Percentiles rank a stretch among this genome's conserved stretches.
phyloP scores from a whole-genome alignment of 1,139 yeast genomes.

The Pichia sp. region DNA sequence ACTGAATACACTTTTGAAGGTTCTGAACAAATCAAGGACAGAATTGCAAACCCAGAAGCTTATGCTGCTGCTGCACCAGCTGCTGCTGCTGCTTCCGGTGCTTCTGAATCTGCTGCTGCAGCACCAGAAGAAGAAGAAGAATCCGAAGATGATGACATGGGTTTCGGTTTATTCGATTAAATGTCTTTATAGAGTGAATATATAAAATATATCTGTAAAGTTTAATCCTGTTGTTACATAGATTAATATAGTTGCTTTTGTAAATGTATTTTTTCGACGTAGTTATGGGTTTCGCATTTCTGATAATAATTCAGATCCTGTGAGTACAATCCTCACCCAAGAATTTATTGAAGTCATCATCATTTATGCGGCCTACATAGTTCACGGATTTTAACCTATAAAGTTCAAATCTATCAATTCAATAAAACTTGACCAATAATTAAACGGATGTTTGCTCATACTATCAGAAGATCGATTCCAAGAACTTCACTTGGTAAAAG shows the following conservation, averaged over 20 bases:
- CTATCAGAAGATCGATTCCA: conserved; percentile 9
- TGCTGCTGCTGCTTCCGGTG: conserved; percentile 57
- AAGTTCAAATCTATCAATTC: no score
- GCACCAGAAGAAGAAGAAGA: conserved; percentile 75
- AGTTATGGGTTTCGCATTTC: no score
- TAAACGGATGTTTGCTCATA: conserved; percentile 15
- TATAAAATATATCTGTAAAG: no score
- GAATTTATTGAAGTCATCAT: no score
- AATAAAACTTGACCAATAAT: no score
- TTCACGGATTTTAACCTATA: no score
- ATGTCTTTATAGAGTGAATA: conserved; percentile 22
- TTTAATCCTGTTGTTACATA: no score
- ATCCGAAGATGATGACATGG: conserved; percentile 62
- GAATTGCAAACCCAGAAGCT: conserved; percentile 99
- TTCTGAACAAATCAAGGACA: conserved; percentile 97
- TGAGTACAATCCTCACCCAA: no score
- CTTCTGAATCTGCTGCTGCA: conserved; percentile 61
- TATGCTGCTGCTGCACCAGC: conserved; percentile 96
- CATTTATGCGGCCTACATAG: no score
- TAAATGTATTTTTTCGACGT: no score
- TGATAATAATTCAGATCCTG: no score
- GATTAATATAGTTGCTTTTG: no score
- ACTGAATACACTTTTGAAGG: conserved; percentile 99
- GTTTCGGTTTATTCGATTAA: conserved; percentile 98
- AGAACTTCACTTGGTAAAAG: conserved; percentile 12